Evolutionary conservation across 345 rosid genomes (phyloP).

Genomic region (Pseudoturritis turrita): DNA sequence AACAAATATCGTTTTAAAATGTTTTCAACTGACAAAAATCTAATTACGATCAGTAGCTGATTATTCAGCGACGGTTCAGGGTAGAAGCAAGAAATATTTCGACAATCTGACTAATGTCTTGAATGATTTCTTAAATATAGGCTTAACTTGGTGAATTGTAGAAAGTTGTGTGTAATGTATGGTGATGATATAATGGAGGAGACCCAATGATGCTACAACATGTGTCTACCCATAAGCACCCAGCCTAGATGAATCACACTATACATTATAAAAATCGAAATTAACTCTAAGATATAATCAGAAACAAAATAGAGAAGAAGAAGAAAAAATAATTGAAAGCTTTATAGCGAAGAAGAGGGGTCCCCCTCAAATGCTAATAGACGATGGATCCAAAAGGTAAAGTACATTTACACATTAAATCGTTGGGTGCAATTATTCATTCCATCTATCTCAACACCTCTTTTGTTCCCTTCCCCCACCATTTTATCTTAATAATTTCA

Average conservation of each 20-base stretch:
- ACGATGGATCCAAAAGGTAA: conserved; percentile 69
- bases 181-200: conserved; percentile 23
- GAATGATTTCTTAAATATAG: background rate
- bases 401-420: conserved; percentile 39
- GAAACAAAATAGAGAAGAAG: background rate
- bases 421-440: conserved; percentile 77
- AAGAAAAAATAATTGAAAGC: conserved; percentile 31
- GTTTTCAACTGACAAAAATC: background rate
- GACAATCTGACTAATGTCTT: background rate
- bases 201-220: conserved; percentile 34
- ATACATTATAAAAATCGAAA: background rate
- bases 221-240: conserved; percentile 32
- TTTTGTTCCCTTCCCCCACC: conserved; percentile 32
- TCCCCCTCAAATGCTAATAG: conserved; percentile 43
- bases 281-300: background rate
- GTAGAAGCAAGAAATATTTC: background rate
- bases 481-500: background rate
- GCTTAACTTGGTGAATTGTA: conserved; percentile 2
- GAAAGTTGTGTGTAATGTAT: conserved; percentile 17
- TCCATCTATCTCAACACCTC: conserved; percentile 49
- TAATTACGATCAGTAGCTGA: background rate
- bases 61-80: background rate
- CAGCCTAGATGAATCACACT: conserved; percentile 30
- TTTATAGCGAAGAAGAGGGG: conserved; percentile 31
- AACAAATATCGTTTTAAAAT: background rate